Conservation (phyloP, 2,329 filamentous ascomycete genomes). For the Microdochium nivale region DNA sequence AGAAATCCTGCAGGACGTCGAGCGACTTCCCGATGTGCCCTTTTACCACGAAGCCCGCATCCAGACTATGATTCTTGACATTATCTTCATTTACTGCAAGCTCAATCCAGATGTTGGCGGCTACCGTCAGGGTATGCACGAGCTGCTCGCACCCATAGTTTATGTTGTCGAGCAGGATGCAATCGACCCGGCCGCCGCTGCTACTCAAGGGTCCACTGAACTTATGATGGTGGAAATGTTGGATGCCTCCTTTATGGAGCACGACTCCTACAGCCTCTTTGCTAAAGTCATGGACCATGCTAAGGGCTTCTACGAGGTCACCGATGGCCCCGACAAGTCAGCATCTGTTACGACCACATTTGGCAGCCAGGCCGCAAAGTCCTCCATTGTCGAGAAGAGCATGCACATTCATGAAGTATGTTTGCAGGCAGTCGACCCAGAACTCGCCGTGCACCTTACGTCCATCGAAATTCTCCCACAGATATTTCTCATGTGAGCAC, state of each 20-base stretch:
- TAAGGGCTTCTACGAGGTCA: constrained; percentile 78
- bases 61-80: constrained; percentile 75
- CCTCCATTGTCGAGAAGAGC: constrained; percentile 78
- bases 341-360: constrained; percentile 15
- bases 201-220: constrained; percentile 30
- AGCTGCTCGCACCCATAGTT: constrained; percentile 81
- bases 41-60: constrained; percentile 77
- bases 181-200: constrained; percentile 39
- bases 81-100: constrained; percentile 93
- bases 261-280: constrained; percentile 84
- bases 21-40: constrained; percentile 82
- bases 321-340: constrained; percentile 25
- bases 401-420: constrained; percentile 79
- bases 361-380: constrained; percentile 30
- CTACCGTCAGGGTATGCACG: constrained; percentile 99
- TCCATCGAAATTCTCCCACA: constrained; percentile 88
- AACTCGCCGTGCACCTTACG: constrained; percentile 71
- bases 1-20: constrained; percentile 92
- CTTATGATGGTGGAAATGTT: constrained; percentile 56
- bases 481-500: constrained; percentile 81
- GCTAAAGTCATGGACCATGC: constrained; percentile 80
- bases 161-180: constrained; percentile 80
- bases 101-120: constrained; percentile 76
- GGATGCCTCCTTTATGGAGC: constrained; percentile 69
- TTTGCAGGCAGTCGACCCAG: constrained; percentile 71